Base-by-base conservation (phyloP, 202 grass and related monocot species). In the Panicum hallii region DNA sequence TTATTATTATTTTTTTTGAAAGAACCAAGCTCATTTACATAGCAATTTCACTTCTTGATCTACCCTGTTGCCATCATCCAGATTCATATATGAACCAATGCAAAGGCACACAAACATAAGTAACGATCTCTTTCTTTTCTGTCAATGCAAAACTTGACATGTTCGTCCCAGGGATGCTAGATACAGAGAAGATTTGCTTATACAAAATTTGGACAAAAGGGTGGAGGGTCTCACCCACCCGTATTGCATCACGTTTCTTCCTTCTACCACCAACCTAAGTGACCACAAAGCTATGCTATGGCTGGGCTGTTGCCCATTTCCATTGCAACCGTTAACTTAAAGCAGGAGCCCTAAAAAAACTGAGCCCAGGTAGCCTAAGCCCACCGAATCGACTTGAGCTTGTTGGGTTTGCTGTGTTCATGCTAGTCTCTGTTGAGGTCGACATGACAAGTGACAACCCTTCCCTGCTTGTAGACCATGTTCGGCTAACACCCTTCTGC, bases 371-470 rank as follows among this genome's bases (percentile, higher is more conserved):
- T 41, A 85, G 30, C 42, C 43, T 71, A 13, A 85, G 53, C 43
- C 75, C 44, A 63, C 69, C 43, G n/a, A 85, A 79, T 53, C 43
- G 75, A 55, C 83, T 50, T 20, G 83, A 62, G 20, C 55, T 63
- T n/a, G 82, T 66, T 40, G 63, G 16, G 4, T 54, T 70, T 32
- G 47, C n/a, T 34, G 38, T 34, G 36, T 41, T 30, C 12, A 2
- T n/a, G 22, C 67, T 40, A 52, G 41, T 63, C 70, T 42, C 30
- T 12, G 65, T 61, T 6, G 66, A 72, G 30, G 44, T 44, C 1
- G 13, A 42, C 67, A 46, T 26, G 12, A 38, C 55, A 26, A 55
- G 50, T 16, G 58, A 58, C 60, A 54, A 42, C 20, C 30, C 55
- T 79, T 85, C 83, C 74, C 4, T 32, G 26, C 11, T 61, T 16